Evolutionary conservation across 2,329 filamentous ascomycete genomes (phyloP), one percentile per base, ranked within the genome.

Genomic region (Alternaria solani): DNA sequence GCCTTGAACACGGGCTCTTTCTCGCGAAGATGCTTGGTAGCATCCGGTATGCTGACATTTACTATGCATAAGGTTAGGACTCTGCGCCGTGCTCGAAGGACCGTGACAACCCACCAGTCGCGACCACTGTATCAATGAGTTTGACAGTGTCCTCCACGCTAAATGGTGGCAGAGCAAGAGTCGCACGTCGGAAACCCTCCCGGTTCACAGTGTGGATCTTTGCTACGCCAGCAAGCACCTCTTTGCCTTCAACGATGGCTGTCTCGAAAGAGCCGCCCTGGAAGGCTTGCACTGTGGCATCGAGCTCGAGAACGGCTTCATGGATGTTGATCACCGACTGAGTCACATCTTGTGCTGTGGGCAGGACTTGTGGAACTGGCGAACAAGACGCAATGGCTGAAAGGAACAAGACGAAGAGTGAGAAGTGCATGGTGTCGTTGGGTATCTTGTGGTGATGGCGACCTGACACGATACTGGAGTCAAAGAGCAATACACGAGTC

Each of bases 151-250:
- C 64, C 5, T 47, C 9, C 2, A 64, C 54, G 16, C 38, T 56
- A 23, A 65, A 69, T 1, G 60, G 62, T 16, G 32, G 46, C 2
- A 49, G 23, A 7, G 65, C 58, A 5, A 59, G 36, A 11, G 64
- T 43, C 9, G 65, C 67, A 39, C 67, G 65, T 4, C 48, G 18
- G 36, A 62, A 66, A 1, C 65, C 67, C 4, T 61, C 60, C 8
- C 67, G 61, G 42, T 69, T 69, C 16, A 66, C 67, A 4, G 9
- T 5, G n/a, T 69, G 65, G 26, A 69, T 65, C 9, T 68, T 54
- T 2, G 64, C 65, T n/a, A 68, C 61, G 36, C 64, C 65, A 2
- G 61, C 46, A 1, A 70, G 51, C 2, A 68, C 57, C 2, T 63
- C 60, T 25, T 57, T 66, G 25, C 64, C 62, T 34, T 63, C 60